A percentile compares a stretch with the other conserved stretches of the same genome.
These are phyloP conservation scores for Murraya koenigii DNA, from an alignment of 345 rosid species.

Conservation along the genomic window DNA sequence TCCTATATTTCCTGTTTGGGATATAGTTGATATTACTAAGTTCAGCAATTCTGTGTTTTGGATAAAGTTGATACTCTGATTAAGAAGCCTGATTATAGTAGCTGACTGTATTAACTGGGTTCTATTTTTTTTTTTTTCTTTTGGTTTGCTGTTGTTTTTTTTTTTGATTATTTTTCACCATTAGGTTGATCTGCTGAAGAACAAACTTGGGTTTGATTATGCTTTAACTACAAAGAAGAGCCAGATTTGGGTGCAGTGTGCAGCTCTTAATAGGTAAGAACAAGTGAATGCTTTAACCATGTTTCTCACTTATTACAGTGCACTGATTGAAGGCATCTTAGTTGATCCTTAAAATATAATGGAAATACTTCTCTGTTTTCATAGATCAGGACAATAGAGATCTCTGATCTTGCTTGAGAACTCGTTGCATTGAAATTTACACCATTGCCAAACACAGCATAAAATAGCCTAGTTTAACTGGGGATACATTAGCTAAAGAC, in stretches of 20 bases:
- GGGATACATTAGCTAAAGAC: too few relatives aligned
- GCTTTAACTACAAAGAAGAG: constrained; percentile 77
- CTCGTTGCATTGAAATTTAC: neutral
- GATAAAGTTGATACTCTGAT: too few relatives aligned
- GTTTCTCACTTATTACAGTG: neutral
- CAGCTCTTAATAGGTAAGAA: constrained; percentile 53
- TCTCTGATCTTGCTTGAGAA: neutral
- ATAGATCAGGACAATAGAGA: neutral
- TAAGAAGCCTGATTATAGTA: neutral
- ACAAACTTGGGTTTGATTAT: constrained; percentile 58
- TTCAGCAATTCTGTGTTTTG: too few relatives aligned
- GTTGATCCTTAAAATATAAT: too few relatives aligned
- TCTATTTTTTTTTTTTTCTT: neutral
- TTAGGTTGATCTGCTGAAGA: constrained; percentile 59
- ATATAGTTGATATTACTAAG: too few relatives aligned
- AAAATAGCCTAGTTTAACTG: too few relatives aligned
- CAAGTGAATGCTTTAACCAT: neutral
- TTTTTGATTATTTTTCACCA: neutral
- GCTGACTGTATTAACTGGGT: neutral
- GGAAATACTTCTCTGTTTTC: too few relatives aligned
- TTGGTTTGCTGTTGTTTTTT: neutral
- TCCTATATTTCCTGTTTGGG: too few relatives aligned
- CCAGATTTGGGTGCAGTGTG: constrained; percentile 40
- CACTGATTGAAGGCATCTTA: neutral
- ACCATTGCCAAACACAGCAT: neutral